Evolutionary conservation across 495 filamentous ascomycete species (phyloP).

Genomic region (Lichenothelia convexa): DNA sequence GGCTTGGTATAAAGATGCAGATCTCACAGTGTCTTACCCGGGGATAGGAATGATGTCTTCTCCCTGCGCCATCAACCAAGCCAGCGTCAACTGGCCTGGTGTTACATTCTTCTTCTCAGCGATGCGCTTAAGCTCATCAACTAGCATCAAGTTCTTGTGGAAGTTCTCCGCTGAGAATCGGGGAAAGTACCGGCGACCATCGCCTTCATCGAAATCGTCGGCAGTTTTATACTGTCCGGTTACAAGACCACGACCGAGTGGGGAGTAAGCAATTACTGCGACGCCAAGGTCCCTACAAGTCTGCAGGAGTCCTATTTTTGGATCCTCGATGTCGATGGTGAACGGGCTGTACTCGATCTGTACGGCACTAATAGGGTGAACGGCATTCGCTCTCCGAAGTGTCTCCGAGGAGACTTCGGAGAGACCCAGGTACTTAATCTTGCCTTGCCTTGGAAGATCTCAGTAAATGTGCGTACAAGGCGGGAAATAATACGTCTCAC

Average conservation of each 20-base stretch:
- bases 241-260: constrained; percentile 29
- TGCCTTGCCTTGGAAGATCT: constrained; percentile 23
- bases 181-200: constrained; percentile 22
- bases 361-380: constrained; percentile 38
- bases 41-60: constrained; percentile 31
- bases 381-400: constrained; percentile 35
- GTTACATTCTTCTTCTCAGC: constrained; percentile 30
- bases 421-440: constrained; percentile 39
- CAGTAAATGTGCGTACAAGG: too few relatives aligned
- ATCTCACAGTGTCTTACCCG: background rate
- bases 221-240: constrained; percentile 20
- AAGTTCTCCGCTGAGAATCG: constrained; percentile 33
- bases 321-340: constrained; percentile 33
- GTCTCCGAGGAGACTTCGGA: constrained; percentile 36
- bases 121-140: constrained; percentile 22
- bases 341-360: constrained; percentile 48
- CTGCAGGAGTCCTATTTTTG: constrained; percentile 28
- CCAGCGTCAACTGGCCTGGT: constrained; percentile 27
- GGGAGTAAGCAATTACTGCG: constrained; percentile 27
- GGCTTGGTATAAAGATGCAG: background rate
- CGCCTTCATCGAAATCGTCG: constrained; percentile 18
- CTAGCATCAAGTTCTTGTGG: constrained; percentile 27
- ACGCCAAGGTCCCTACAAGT: constrained; percentile 37
- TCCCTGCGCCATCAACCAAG: constrained; percentile 35
- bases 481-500: background rate